Base-by-base conservation (phyloP, 2,329 filamentous ascomycete genomes). In the Paracoccidioides brasiliensis region DNA sequence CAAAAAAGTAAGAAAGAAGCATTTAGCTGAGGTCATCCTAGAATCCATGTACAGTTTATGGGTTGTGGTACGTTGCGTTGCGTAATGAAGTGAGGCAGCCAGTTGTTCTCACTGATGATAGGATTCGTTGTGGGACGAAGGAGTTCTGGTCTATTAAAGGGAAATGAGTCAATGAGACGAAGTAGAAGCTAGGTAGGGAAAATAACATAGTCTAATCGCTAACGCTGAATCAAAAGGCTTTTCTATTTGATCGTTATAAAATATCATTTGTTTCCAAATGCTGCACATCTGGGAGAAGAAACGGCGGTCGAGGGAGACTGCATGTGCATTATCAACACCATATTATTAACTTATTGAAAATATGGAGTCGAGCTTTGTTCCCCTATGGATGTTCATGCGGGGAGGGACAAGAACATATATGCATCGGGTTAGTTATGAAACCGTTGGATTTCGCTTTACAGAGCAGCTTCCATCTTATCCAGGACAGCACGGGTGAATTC, bases 401-500 rank as follows among this genome's bases (percentile, higher is more conserved):
- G 35, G 9, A 41, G 10, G 12, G 37, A 14, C 22, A 41, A 42
- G 10, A 15, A 12, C 22, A 22, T 32, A 33, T 12, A 54, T 33
- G 28, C 14, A 12, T 54, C 6, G 9, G 37, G 15, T 48, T 49
- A 56, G 50, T 10, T 22, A 5, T 28, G 44, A 37, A 15, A 9
- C 32, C 37, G 12, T 28, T 49, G 4, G 10, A 9, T 51, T 58
- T 55, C 53, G 53, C 60, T 55, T 80, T 81, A 85, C 71, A 84
- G 67, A 64, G 78, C 67, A 59, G 70, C 76, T 79, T 97, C 91
- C 90, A 98, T 95, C 81, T 93, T 88, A 78, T 90, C 83, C 69
- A 98, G 80, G 69, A 98, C 87, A 66, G 93, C 90, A 67, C 85
- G 81, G 67, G 93, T 97, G 78, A 97, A 98, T 73, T 97, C 84